Evolutionary conservation across 106 monocot species (phyloP), one percentile per base, ranked within the genome.

Genomic region (Narthecium ossifragum): DNA sequence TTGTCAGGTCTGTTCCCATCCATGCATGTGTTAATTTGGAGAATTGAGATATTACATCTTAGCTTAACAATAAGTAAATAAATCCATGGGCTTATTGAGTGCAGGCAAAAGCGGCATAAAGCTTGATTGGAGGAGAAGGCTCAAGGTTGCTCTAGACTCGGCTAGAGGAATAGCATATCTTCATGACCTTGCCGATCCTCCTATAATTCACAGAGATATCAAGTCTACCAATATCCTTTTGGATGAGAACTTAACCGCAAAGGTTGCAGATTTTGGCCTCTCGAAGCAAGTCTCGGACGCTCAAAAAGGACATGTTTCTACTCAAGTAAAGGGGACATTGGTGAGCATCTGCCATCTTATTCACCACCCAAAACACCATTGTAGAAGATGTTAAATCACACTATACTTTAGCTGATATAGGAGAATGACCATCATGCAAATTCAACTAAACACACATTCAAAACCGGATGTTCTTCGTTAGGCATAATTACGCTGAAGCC

Each of bases 271-370:
- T 63, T 85, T 85, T 59, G 85, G 85, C 57, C 76, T 85, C 46
- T 80, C 80, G 48, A 85, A 85, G 39, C 69, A 77, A 28, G 59
- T 85, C 15, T 56, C 62, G 10, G 85, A 85, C 70, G 64, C 43
- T 20, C n/a, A 67, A 29, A 80, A 77, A 66, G 73, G 80, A 20
- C 80, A 80, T 59, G 67, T 85, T 59, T 85, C 85, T 58, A 85
- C 85, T 40, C 85, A 85, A 80, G 85, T 85, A 11, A 85, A 85
- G 57, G 85, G 85, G 34, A 85, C 85, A 63, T 34, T 85, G 64
- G 85, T 85, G 40, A 64, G 67, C 53, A 69, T 38, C 14, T 14
- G n/a, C n/a, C n/a, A n/a, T n/a, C n/a, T n/a, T n/a, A n/a, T n/a
- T n/a, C n/a, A n/a, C n/a, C n/a, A n/a, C n/a, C n/a, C n/a, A n/a